Conservation (phyloP, 768 basidiomycete species). For the Holtermannia corniformis region DNA sequence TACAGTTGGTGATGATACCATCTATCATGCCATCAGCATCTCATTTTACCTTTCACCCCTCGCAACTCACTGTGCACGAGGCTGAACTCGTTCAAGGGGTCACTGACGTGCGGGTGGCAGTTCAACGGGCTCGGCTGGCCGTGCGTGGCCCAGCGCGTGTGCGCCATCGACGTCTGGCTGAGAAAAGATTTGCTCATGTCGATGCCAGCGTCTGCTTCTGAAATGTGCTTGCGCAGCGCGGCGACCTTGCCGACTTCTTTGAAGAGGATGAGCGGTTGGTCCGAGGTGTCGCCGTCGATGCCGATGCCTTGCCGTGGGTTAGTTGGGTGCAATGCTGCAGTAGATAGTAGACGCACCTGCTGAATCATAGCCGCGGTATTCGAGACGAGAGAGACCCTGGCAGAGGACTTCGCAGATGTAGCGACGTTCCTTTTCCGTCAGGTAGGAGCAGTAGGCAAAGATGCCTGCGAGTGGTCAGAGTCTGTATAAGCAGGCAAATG, state of each 20-base stretch:
- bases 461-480: slow-evolving; percentile 51
- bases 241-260: slow-evolving; percentile 98
- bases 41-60: neutral
- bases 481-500: neutral
- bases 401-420: slow-evolving; percentile 83
- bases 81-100: slow-evolving; percentile 67
- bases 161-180: slow-evolving; percentile 90
- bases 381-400: slow-evolving; percentile 83
- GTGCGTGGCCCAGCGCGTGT: slow-evolving; percentile 99
- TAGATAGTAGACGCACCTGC: slow-evolving; percentile 46
- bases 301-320: slow-evolving; percentile 40
- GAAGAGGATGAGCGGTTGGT: slow-evolving; percentile 65
- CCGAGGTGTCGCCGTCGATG: slow-evolving; percentile 80
- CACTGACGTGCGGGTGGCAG: slow-evolving; percentile 90
- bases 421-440: slow-evolving; percentile 90
- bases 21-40: slow-evolving; percentile 41
- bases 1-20: slow-evolving; percentile 92
- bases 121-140: slow-evolving; percentile 78
- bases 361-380: slow-evolving; percentile 97
- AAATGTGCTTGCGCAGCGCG: slow-evolving; percentile 80
- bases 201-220: slow-evolving; percentile 43
- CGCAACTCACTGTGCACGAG: slow-evolving; percentile 65
- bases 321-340: neutral
- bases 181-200: slow-evolving; percentile 68
- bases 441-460: slow-evolving; percentile 88